Evolutionary conservation across 345 rosid genomes (phyloP).

Genomic region (Iberis pinnata): DNA sequence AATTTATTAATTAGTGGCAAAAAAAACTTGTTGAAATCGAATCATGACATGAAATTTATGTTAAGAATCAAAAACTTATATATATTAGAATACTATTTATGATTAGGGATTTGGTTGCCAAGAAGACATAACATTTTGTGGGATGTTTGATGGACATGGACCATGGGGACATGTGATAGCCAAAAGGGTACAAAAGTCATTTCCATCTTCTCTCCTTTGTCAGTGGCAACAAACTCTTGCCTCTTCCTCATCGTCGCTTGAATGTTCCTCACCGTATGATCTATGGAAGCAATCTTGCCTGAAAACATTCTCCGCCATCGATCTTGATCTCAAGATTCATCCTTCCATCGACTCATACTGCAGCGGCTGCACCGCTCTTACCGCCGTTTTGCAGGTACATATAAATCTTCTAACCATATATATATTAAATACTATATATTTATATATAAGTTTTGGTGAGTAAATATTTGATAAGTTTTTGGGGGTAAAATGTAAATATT

Average conservation of each 20-base stretch:
- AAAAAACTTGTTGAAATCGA: too few species aligned
- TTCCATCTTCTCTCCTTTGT: conserved; percentile 61
- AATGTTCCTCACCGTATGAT: conserved; percentile 39
- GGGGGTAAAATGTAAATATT: too few species aligned
- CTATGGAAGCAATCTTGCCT: conserved; percentile 68
- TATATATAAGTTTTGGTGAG: too few species aligned
- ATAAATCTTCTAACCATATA: conserved; percentile 1
- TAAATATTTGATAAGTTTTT: too few species aligned
- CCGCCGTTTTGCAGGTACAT: conserved; percentile 72
- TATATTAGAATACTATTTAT: too few species aligned
- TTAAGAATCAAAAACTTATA: too few species aligned
- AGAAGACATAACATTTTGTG: conserved; percentile 76
- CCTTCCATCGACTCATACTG: conserved; percentile 54
- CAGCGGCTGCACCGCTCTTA: conserved; percentile 70
- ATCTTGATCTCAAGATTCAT: conserved; percentile 59
- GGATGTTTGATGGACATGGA: conserved; percentile 94
- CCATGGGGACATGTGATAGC: conserved; percentile 84
- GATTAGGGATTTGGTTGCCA: conserved; percentile 89
- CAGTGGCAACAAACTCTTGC: conserved; percentile 64
- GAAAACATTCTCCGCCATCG: conserved; percentile 62
- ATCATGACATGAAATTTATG: too few species aligned
- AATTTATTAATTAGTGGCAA: conserved; percentile 3
- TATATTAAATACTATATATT: too few species aligned
- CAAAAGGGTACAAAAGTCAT: conserved; percentile 46
- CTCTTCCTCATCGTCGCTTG: conserved; percentile 32